Percentiles rank a stretch among this genome's conserved stretches.
Evolutionary conservation across 495 filamentous ascomycete species (phyloP).

Genomic region (Penicillium maclennaniae): DNA sequence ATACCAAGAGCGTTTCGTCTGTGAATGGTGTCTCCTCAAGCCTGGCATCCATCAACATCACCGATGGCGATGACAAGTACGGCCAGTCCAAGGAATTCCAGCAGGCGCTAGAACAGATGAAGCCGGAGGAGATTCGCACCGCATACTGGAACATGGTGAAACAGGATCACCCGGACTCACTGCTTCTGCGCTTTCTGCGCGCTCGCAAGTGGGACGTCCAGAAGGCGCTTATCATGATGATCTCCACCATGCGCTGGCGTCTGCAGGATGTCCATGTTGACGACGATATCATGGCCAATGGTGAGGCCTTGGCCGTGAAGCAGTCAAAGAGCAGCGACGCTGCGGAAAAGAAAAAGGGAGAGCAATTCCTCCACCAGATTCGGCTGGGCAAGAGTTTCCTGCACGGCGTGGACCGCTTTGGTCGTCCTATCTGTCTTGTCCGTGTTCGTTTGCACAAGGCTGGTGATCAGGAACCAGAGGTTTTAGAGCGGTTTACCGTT

Average conservation of each 20-base stretch:
- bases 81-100: slow-evolving; percentile 84
- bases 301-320: slow-evolving; percentile 63
- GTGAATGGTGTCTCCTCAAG: slow-evolving; percentile 31
- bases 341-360: slow-evolving; percentile 58
- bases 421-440: slow-evolving; percentile 84
- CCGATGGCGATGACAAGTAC: slow-evolving; percentile 83
- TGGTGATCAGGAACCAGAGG: slow-evolving; percentile 75
- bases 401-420: slow-evolving; percentile 80
- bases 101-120: slow-evolving; percentile 67
- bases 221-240: slow-evolving; percentile 87
- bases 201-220: slow-evolving; percentile 96
- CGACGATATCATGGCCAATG: slow-evolving; percentile 75
- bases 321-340: slow-evolving; percentile 54
- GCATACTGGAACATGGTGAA: slow-evolving; percentile 97
- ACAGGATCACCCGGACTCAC: slow-evolving; percentile 85
- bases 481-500: slow-evolving; percentile 83
- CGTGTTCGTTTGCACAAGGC: slow-evolving; percentile 75
- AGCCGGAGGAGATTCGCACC: slow-evolving; percentile 72
- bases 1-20: slow-evolving; percentile 30
- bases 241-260: slow-evolving; percentile 93
- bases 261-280: slow-evolving; percentile 77
- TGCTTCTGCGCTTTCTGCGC: slow-evolving; percentile 84
- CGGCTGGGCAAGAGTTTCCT: slow-evolving; percentile 93
- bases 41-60: slow-evolving; percentile 31
- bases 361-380: slow-evolving; percentile 82